These are phyloP conservation scores for Saccharomycopsis malanga DNA, from an alignment of 805 yeast genomes.

Conservation along the genomic window DNA sequence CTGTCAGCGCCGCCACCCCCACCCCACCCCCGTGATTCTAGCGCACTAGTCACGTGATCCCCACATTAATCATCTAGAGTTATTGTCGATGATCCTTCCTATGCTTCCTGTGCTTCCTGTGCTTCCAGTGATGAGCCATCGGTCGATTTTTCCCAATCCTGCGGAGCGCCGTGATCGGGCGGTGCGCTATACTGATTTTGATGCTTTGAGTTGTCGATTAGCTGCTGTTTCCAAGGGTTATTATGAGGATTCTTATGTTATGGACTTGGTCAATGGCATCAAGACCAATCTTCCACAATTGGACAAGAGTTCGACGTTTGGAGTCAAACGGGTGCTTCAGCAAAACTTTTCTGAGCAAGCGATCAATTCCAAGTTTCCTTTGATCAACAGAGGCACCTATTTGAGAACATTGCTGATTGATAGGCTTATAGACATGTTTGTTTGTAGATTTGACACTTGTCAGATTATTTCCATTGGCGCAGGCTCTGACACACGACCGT, in stretches of 20 bases:
- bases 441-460: slow-evolving; percentile 23
- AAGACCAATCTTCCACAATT: slow-evolving; percentile 21
- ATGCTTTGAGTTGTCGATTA: slow-evolving; percentile 48
- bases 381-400: slow-evolving; percentile 58
- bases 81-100: too few species aligned
- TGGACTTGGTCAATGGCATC: slow-evolving; percentile 28
- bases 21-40: too few species aligned
- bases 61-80: too few species aligned
- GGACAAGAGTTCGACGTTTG: slow-evolving; percentile 33
- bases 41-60: too few species aligned
- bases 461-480: slow-evolving; percentile 72
- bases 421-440: slow-evolving; percentile 33
- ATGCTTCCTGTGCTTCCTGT: too few species aligned
- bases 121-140: background rate
- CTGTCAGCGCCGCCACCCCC: too few species aligned
- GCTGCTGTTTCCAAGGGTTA: slow-evolving; percentile 42
- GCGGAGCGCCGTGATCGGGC: slow-evolving; percentile 31
- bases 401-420: slow-evolving; percentile 42
- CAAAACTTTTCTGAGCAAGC: slow-evolving; percentile 24
- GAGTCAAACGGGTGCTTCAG: slow-evolving; percentile 23
- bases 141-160: background rate
- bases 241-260: slow-evolving; percentile 36
- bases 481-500: slow-evolving; percentile 70
- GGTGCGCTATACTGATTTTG: slow-evolving; percentile 52
- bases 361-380: slow-evolving; percentile 41